phyloP scores from a whole-genome alignment of 202 grass and related monocot species.

The Brachypodium distachyon region DNA sequence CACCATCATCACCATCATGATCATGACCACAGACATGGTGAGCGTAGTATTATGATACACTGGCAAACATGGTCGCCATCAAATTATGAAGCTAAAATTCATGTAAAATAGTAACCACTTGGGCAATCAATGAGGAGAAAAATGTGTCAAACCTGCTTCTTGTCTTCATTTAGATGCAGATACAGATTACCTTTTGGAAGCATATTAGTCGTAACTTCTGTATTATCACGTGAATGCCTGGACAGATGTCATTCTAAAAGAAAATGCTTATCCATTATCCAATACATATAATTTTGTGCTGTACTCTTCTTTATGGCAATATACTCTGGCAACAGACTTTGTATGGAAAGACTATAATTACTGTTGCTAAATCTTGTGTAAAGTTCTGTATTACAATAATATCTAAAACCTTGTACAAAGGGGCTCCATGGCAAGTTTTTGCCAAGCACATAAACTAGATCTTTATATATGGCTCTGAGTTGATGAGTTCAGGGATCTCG shows the following conservation, averaged over 20 bases:
- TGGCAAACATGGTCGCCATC: neutral
- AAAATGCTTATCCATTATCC: neutral
- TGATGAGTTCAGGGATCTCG: neutral
- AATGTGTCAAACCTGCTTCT: neutral
- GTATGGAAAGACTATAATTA: neutral
- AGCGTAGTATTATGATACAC: constrained; percentile 23
- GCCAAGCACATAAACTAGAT: neutral
- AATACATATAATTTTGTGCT: neutral
- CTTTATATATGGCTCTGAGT: neutral
- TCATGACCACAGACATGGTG: constrained; percentile 77
- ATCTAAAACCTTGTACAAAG: neutral
- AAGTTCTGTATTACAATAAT: neutral
- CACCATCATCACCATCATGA: constrained; percentile 28
- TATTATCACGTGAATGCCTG: neutral
- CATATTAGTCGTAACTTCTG: neutral
- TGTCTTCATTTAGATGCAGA: neutral
- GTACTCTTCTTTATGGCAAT: neutral
- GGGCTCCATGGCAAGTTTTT: neutral
- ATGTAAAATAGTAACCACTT: neutral
- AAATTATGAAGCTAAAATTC: neutral
- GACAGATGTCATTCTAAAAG: neutral
- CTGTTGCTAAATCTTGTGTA: neutral
- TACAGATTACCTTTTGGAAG: neutral
- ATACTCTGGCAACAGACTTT: neutral
- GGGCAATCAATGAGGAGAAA: neutral